phyloP scores from a whole-genome alignment of 805 yeast species.

The Kluyveromyces siamensis region DNA sequence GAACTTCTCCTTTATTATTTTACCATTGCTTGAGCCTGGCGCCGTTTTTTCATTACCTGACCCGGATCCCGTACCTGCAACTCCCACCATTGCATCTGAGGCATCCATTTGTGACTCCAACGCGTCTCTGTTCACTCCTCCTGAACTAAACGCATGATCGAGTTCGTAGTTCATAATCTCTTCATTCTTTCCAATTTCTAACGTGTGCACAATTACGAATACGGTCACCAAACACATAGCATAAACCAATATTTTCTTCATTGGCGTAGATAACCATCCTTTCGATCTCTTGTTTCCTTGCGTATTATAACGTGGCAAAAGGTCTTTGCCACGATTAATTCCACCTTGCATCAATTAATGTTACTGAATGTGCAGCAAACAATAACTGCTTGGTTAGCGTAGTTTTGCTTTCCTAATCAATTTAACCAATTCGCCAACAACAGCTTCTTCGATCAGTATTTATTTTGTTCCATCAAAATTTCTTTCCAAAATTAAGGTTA shows the following conservation, averaged over 20 bases:
- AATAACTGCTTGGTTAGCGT: too few species aligned
- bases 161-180: slow-evolving; percentile 16
- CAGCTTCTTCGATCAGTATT: too few species aligned
- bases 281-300: slow-evolving; percentile 15
- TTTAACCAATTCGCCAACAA: too few species aligned
- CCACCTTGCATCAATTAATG: slow-evolving; percentile 24
- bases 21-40: slow-evolving; percentile 1
- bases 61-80: slow-evolving; percentile 3
- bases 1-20: slow-evolving; percentile 17
- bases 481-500: too few species aligned
- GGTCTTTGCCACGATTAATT: slow-evolving; percentile 26
- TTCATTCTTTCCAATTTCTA: slow-evolving; percentile 20
- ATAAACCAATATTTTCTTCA: slow-evolving; percentile 37
- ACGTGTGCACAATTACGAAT: slow-evolving; percentile 25
- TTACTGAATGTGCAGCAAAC: background rate
- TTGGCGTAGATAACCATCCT: slow-evolving; percentile 36
- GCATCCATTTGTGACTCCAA: slow-evolving; percentile 14
- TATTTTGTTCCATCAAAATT: too few species aligned
- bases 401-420: too few species aligned
- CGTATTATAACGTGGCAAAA: slow-evolving; percentile 33
- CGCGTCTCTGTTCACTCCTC: slow-evolving; percentile 4
- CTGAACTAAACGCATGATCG: slow-evolving; percentile 12
- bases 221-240: slow-evolving; percentile 26
- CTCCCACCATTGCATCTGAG: slow-evolving; percentile 6
- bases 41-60: background rate